A percentile compares a stretch with the other conserved stretches of the same genome.
These are phyloP conservation scores for Trichoderma sp. DNA, from an alignment of 2,329 filamentous ascomycete species.

Conservation along the genomic window DNA sequence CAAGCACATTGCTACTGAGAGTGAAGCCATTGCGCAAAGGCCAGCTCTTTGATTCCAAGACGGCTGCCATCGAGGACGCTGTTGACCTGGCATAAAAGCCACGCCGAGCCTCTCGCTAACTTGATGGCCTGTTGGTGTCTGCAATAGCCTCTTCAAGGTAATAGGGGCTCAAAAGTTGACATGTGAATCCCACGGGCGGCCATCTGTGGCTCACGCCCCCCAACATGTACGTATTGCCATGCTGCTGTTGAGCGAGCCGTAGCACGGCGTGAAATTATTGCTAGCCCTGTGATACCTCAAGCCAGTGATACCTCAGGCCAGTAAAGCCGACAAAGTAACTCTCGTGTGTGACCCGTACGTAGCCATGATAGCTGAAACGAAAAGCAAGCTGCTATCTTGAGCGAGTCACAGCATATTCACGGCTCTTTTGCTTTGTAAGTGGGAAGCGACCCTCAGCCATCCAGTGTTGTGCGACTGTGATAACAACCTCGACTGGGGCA, in stretches of 20 bases:
- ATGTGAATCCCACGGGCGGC: not conserved
- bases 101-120: not conserved
- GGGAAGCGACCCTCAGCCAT: too few species aligned
- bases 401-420: not conserved
- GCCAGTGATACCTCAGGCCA: not conserved
- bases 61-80: not conserved
- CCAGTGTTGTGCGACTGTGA: constrained; percentile 12
- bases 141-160: not conserved
- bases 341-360: not conserved
- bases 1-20: constrained; percentile 1
- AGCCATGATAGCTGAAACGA: constrained; percentile 2
- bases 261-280: not conserved
- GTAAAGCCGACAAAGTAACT: not conserved
- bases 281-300: not conserved
- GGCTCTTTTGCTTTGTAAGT: not conserved
- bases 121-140: too few species aligned
- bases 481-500: not conserved
- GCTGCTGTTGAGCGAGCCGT: not conserved
- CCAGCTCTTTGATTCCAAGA: constrained; percentile 3
- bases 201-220: constrained; percentile 1
- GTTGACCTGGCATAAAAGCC: not conserved
- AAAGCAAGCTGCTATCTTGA: not conserved
- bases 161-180: not conserved
- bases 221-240: not conserved
- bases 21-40: not conserved